These are phyloP conservation scores for Combretum micranthum DNA, from an alignment of 345 rosid species.

Conservation along the genomic window DNA sequence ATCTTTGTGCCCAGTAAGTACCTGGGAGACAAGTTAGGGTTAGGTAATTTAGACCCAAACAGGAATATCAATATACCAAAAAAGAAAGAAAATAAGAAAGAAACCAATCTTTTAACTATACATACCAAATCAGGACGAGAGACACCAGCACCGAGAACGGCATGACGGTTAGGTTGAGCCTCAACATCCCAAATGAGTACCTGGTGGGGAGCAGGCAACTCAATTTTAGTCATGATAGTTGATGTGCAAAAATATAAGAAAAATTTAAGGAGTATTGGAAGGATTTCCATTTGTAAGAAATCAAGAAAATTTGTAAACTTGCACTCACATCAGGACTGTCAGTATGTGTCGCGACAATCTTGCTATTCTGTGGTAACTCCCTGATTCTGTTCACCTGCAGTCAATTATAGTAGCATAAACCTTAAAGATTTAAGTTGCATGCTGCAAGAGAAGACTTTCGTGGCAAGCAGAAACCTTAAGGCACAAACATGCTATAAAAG, in stretches of 20 bases:
- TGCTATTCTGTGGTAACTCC: conserved; percentile 60
- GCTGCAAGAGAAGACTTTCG: no score
- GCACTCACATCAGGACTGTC: conserved; percentile 57
- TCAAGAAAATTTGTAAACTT: not conserved
- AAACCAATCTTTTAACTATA: not conserved
- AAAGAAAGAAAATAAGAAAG: not conserved
- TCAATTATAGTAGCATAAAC: not conserved
- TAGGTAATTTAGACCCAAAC: not conserved
- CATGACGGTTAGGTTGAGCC: conserved; percentile 54
- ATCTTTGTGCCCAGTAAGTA: conserved; percentile 59
- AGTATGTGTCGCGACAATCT: conserved; percentile 62
- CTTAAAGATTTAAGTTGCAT: no score
- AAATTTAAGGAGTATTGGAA: not conserved
- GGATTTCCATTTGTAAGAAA: not conserved
- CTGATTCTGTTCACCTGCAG: conserved; percentile 65
- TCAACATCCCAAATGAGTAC: conserved; percentile 69
- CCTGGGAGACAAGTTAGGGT: conserved; percentile 23
- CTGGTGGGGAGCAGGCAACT: conserved; percentile 12
- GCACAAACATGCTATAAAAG: no score
- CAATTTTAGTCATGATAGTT: not conserved
- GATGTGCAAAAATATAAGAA: not conserved
- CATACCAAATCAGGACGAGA: conserved; percentile 57
- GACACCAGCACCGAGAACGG: conserved; percentile 36
- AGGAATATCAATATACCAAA: not conserved
- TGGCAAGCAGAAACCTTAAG: no score